Percentiles rank a stretch among this genome's conserved stretches.
Evolutionary conservation across 441 rosid genomes (phyloP).

Genomic region (Populus hybrid): DNA sequence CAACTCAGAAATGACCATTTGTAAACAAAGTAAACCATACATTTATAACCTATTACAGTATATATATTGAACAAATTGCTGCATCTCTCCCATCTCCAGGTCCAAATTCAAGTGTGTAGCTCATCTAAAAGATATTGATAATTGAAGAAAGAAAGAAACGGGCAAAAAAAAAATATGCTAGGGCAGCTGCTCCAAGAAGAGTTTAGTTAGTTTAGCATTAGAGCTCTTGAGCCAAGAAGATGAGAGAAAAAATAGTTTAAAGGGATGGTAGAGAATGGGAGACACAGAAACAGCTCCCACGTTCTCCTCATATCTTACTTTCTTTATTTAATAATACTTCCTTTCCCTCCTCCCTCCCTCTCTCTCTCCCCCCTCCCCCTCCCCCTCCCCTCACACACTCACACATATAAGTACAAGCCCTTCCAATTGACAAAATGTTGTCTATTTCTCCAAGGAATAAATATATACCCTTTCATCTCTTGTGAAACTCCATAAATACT

Average conservation of each 20-base stretch:
- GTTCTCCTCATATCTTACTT: conserved; percentile 54
- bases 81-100: neutral
- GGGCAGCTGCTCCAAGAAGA: conserved; percentile 46
- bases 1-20: neutral
- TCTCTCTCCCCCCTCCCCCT: neutral
- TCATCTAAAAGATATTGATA: neutral
- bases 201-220: conserved; percentile 27
- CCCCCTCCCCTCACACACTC: neutral
- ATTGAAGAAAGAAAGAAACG: neutral
- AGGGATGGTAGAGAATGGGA: conserved; percentile 42
- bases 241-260: conserved; percentile 34
- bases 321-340: neutral
- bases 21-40: neutral
- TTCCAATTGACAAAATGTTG: conserved; percentile 34
- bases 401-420: neutral
- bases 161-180: neutral
- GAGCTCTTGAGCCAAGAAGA: conserved; percentile 75
- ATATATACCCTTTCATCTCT: conserved; percentile 39
- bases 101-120: conserved; percentile 9
- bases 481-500: conserved; percentile 79
- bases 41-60: neutral
- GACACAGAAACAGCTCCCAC: conserved; percentile 91
- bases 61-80: neutral
- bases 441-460: conserved; percentile 55
- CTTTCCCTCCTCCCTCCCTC: conserved; percentile 6